Evolutionary conservation across 306 rosid genomes (phyloP), one percentile per base, ranked within the genome.

Genomic region (Dalbergia oliveri): DNA sequence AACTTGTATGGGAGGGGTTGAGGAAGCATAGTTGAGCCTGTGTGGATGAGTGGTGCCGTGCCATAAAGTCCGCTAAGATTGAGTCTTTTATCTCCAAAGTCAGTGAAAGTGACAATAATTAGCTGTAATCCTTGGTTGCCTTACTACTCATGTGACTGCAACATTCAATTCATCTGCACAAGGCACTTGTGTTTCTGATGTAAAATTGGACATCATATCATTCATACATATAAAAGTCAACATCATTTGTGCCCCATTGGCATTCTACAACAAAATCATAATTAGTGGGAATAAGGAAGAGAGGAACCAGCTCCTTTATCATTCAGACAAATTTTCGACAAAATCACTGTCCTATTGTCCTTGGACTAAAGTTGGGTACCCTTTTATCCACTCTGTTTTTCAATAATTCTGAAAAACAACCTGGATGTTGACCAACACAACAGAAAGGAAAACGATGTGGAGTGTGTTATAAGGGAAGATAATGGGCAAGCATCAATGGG

Each of bases 41-140:
- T 45, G 21, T 54, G 56, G 26, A n/a, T n/a, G 12, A 6, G 9
- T 35, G 14, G 35, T 39, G 31, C 44, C 77, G 35, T 21, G 31
- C 57, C 79, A 69, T 7, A 68, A 78, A 50, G 56, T 49, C 44
- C 51, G n/a, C 64, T 33, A 35, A 53, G 73, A 59, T 66, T 66
- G 84, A 84, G 75, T 56, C 10, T 47, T 4, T 69, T 74, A 37
- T 16, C 13, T 47, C 26, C 47, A 68, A 31, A 41, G 49, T 64
- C 82, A 63, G 43, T 31, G 61, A 77, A 34, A 43, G 44, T 18
- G 41, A 82, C n/a, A 23, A 77, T 89, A 23, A 77, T 89, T 88
- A 59, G 97, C 92, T 5, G 97, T 90, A 69, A 91, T 84, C 78
- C 92, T 84, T 87, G 83, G 92, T 86, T 84, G 91, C 89, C 84